Evolutionary conservation across 2,329 filamentous ascomycete genomes (phyloP).

Genomic region (Westerdykella ornata): DNA sequence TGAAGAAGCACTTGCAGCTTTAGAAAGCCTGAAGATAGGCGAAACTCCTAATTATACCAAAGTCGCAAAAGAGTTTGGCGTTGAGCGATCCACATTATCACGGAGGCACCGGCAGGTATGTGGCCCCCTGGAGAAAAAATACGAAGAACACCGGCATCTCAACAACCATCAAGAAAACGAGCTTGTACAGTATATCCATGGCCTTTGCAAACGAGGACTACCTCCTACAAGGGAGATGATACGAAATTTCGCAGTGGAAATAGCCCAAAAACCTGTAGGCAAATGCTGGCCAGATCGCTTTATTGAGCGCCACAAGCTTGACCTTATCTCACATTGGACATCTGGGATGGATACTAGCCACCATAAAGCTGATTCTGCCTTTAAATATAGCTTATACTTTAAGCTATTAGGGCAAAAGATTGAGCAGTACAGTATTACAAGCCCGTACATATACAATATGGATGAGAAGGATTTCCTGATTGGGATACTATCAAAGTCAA

Average conservation of each 20-base stretch:
- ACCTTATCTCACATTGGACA: slow-evolving; percentile 10
- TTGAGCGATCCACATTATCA: background rate
- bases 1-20: slow-evolving; percentile 1
- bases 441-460: background rate
- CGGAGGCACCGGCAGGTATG: background rate
- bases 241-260: background rate
- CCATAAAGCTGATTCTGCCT: slow-evolving; percentile 13
- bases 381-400: slow-evolving; percentile 16
- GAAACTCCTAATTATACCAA: background rate
- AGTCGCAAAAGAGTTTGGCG: background rate
- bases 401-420: background rate
- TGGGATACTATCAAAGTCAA: slow-evolving; percentile 3
- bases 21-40: slow-evolving; percentile 1
- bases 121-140: background rate
- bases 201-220: background rate
- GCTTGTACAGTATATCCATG: background rate
- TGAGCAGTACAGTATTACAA: background rate
- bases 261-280: slow-evolving; percentile 1
- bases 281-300: slow-evolving; percentile 15
- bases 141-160: background rate
- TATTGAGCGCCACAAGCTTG: slow-evolving; percentile 4
- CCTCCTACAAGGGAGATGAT: background rate
- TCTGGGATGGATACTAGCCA: slow-evolving; percentile 10
- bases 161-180: background rate
- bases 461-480: too few species aligned